These are phyloP conservation scores for Xylariaceae sp. DNA, from an alignment of 2,329 filamentous ascomycete species.

Conservation along the genomic window DNA sequence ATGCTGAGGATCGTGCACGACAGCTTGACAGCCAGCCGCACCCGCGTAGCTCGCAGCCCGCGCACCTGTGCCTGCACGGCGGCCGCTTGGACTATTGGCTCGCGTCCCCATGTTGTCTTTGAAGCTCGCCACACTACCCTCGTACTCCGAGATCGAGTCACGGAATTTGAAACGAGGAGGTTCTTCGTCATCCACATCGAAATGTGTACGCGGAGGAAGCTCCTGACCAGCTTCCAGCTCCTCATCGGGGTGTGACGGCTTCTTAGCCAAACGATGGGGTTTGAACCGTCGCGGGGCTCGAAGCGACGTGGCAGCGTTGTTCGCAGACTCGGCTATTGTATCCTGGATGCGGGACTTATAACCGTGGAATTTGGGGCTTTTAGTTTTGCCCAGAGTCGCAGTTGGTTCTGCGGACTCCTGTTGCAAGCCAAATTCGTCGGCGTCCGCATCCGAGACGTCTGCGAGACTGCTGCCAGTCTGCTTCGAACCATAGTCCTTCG, in stretches of 20 bases:
- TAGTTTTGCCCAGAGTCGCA: too few relatives aligned
- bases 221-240: too few relatives aligned
- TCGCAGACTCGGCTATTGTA: too few relatives aligned
- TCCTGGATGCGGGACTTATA: too few relatives aligned
- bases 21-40: too few relatives aligned
- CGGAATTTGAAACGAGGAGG: conserved; percentile 29
- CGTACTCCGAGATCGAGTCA: conserved; percentile 28
- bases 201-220: not conserved
- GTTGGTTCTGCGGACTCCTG: too few relatives aligned
- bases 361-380: too few relatives aligned
- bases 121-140: conserved; percentile 13
- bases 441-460: conserved; percentile 38
- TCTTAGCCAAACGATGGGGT: conserved; percentile 13
- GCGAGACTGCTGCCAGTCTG: conserved; percentile 41
- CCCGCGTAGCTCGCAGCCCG: too few relatives aligned
- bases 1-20: too few relatives aligned
- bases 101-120: conserved; percentile 14
- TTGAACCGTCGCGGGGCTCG: conserved; percentile 9
- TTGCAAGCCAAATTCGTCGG: not conserved
- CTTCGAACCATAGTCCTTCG: conserved; percentile 15
- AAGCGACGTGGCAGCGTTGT: not conserved
- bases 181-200: conserved; percentile 16
- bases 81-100: conserved; percentile 1
- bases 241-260: conserved; percentile 14
- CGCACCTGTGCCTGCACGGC: too few relatives aligned